A percentile compares a stretch with the other conserved stretches of the same genome.
Conservation (phyloP, 805 yeast genomes). For the Candida tammaniensis region DNA sequence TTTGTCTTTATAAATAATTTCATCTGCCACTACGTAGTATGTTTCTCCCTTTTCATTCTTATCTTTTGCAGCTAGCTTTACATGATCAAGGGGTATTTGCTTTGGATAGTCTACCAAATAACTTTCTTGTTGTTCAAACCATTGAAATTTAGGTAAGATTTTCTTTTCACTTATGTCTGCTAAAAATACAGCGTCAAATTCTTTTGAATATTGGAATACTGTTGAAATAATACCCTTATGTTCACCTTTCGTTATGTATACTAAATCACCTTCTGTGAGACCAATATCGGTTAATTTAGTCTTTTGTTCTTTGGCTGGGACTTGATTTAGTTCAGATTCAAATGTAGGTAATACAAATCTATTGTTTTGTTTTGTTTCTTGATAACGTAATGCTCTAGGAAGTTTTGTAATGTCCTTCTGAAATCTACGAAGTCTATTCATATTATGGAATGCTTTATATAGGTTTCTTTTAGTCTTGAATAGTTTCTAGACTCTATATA, state of each 20-base stretch:
- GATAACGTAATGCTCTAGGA: constrained; percentile 30
- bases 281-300: constrained; percentile 54
- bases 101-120: constrained; percentile 72
- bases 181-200: constrained; percentile 61
- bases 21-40: constrained; percentile 76
- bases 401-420: constrained; percentile 33
- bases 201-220: constrained; percentile 56
- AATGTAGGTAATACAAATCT: constrained; percentile 35
- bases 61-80: constrained; percentile 77
- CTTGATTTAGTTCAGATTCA: constrained; percentile 18
- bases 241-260: constrained; percentile 66
- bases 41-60: constrained; percentile 61
- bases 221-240: constrained; percentile 73
- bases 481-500: too few species aligned
- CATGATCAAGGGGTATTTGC: constrained; percentile 54
- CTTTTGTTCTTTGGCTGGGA: constrained; percentile 31
- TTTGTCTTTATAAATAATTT: constrained; percentile 61
- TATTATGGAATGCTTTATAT: too few species aligned
- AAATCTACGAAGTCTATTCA: too few species aligned
- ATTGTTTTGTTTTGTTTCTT: constrained; percentile 18
- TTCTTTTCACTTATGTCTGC: constrained; percentile 66
- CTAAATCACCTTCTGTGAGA: constrained; percentile 73
- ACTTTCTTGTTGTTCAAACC: constrained; percentile 70
- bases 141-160: constrained; percentile 67
- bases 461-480: too few species aligned